Base-by-base conservation (phyloP, 108 stramenopile species). In the Schizochytrium sp. region DNA sequence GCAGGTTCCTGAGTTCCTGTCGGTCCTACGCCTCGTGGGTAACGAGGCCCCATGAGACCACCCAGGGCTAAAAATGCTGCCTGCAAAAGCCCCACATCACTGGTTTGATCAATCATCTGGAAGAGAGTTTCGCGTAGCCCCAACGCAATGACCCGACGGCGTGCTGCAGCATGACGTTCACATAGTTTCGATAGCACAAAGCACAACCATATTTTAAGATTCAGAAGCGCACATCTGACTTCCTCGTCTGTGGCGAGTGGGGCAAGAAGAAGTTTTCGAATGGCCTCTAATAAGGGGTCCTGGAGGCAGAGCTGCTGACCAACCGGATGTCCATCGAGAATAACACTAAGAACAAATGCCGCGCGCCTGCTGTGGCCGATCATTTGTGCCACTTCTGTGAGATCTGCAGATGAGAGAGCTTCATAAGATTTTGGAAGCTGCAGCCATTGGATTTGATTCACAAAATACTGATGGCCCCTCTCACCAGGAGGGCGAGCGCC, bases 261-360 rank as follows among this genome's bases (percentile, higher is more conserved):
- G 64, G 64, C 64, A n/a, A 83, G 40, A 0, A 83, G 47, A 5
- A 40, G 45, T 7, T 38, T 10, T 5, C 47, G 76, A 10, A 83
- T 83, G 8, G 53, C 53, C n/a, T 83, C 53, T 13, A 55, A 40
- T 53, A 83, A 49, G 15, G 8, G 17, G 15, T 55, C n/a, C 0
- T 83, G 15, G 10, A 83, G 76, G 55, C 76, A 83, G 5, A 83
- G 76, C 55, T 83, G 2, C 76, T 83, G 76, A 53, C 76, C 76
- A 56, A 83, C 50, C 45, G 76, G 50, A 42, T 83, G 76, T 5
- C 28, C 76, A 42, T 83, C 53, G 50, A 55, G 50, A 7, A 83
- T 83, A 42, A 42, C 76, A 40, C 76, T 83, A 0, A 83, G 47
- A 56, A 83, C 76, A 28, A 83, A 83, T n/a, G 76, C 76, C 53